Evolutionary conservation across 23 red algal genomes (phyloP).

Genomic region (Agarophyton chilense): DNA sequence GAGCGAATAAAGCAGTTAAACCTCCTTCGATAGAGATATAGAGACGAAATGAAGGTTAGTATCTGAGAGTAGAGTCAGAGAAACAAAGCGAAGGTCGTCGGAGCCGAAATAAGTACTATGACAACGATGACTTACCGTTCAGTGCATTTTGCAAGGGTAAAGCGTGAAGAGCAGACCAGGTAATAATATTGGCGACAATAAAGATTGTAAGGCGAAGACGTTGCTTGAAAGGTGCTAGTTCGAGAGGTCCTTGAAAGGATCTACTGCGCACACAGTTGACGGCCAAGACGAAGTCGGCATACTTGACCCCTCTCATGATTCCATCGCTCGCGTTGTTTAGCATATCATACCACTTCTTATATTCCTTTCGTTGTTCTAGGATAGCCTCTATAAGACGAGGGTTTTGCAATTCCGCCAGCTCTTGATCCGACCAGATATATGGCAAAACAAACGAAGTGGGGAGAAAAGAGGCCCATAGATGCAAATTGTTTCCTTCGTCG

Average conservation of each 20-base stretch:
- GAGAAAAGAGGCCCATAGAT: conserved; percentile 45
- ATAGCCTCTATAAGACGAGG: conserved; percentile 25
- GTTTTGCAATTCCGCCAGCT: conserved; percentile 64
- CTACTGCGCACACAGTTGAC: conserved; percentile 75
- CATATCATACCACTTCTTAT: conserved; percentile 42
- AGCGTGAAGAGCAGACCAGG: conserved; percentile 34
- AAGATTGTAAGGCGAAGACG: conserved; percentile 70
- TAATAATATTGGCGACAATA: conserved; percentile 39
- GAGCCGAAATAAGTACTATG: neutral
- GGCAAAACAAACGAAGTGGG: conserved; percentile 54
- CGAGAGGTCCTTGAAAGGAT: conserved; percentile 73
- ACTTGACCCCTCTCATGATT: conserved; percentile 26
- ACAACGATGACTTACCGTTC: conserved; percentile 23
- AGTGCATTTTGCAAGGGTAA: conserved; percentile 60
- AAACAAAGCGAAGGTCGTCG: neutral
- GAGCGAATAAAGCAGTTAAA: conserved; percentile 61
- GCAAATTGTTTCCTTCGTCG: conserved; percentile 22
- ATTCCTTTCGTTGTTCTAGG: conserved; percentile 38
- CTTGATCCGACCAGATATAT: conserved; percentile 64
- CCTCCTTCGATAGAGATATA: conserved; percentile 25
- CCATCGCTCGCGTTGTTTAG: conserved; percentile 13
- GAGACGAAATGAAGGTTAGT: neutral
- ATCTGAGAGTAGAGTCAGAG: neutral
- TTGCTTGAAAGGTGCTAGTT: conserved; percentile 80
- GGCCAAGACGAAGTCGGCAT: conserved; percentile 78